Evolutionary conservation across 2,329 filamentous ascomycete species (phyloP).

Genomic region (Claviceps digitariae): DNA sequence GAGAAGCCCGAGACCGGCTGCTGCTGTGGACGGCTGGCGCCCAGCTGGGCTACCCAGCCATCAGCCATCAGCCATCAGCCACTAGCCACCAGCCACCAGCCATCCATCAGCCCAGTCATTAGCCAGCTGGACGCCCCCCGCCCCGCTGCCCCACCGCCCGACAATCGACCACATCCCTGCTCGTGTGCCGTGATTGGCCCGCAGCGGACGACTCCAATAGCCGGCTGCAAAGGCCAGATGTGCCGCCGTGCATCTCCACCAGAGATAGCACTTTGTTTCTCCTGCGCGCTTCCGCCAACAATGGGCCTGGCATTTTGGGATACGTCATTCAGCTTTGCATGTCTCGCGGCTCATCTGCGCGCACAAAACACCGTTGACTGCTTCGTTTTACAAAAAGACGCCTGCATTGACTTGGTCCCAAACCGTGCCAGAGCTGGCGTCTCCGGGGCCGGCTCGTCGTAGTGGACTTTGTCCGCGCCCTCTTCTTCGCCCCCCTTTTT

Average conservation of each 20-base stretch:
- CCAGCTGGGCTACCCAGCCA: background rate
- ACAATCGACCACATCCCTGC: background rate
- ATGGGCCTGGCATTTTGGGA: background rate
- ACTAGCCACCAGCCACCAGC: background rate
- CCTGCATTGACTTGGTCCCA: background rate
- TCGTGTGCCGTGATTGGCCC: background rate
- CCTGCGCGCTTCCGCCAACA: background rate
- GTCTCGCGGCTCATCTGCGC: too few relatives aligned
- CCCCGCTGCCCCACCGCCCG: background rate
- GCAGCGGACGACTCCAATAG: background rate
- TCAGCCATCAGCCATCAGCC: background rate
- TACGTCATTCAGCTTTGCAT: background rate
- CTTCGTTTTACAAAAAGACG: background rate
- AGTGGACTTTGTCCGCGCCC: too few relatives aligned
- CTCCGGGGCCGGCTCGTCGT: background rate
- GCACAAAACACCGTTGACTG: background rate
- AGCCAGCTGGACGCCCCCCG: background rate
- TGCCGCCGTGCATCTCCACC: background rate
- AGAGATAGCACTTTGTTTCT: background rate
- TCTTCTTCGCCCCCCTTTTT: background rate
- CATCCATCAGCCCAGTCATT: too few relatives aligned
- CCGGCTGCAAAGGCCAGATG: background rate
- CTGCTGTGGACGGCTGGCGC: background rate
- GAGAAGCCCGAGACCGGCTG: conserved; percentile 1
- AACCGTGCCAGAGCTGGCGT: too few relatives aligned